A percentile compares a stretch with the other conserved stretches of the same genome.
Conservation (phyloP, 2,329 filamentous ascomycete genomes). For the Trichoderma sp. region DNA sequence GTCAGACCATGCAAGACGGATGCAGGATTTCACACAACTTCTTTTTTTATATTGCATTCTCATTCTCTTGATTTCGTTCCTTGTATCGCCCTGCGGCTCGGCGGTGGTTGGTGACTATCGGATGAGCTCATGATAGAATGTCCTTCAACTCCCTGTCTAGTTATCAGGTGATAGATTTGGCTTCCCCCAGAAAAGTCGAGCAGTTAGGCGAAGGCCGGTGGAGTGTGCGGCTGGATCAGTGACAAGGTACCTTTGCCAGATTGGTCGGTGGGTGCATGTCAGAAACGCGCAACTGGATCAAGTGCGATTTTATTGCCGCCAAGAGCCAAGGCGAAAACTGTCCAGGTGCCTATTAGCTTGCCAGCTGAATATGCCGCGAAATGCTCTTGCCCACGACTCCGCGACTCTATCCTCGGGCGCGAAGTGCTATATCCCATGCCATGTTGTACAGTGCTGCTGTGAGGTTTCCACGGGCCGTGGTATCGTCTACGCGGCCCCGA, state of each 20-base stretch:
- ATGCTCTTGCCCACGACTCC: neutral
- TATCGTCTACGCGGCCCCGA: neutral
- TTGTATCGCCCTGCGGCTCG: neutral
- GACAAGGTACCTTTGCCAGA: conserved; percentile 2
- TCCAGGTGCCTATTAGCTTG: neutral
- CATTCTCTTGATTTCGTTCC: neutral
- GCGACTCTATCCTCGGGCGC: conserved; percentile 1
- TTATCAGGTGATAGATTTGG: conserved; percentile 15
- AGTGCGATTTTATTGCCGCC: neutral
- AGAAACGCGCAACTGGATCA: conserved; percentile 3
- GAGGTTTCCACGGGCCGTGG: neutral
- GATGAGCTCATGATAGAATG: neutral
- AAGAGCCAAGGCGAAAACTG: neutral
- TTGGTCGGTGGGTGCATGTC: conserved; percentile 9
- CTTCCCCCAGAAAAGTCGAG: conserved; percentile 5
- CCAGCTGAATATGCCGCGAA: conserved; percentile 13
- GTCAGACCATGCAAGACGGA: conserved; percentile 14
- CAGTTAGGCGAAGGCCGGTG: conserved; percentile 16
- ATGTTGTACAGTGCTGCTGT: neutral
- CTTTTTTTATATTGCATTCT: neutral
- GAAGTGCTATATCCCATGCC: neutral
- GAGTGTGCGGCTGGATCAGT: conserved; percentile 20
- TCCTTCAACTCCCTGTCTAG: neutral
- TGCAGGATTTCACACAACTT: conserved; percentile 3
- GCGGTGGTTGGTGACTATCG: neutral